A percentile compares a stretch with the other conserved stretches of the same genome.
Conservation (phyloP, 345 rosid species). For the Sisymbrium altissimum region DNA sequence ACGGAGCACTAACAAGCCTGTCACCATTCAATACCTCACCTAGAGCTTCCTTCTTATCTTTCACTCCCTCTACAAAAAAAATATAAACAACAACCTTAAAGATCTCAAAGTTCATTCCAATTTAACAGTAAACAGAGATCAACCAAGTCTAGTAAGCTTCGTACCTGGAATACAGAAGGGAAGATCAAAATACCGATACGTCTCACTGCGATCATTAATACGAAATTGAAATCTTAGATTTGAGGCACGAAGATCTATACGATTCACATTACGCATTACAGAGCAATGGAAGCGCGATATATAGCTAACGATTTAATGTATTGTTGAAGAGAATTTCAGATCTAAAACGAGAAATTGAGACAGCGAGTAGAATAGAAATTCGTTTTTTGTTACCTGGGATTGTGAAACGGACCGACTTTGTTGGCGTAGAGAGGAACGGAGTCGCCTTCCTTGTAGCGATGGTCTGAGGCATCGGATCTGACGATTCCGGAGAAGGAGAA, state of each 20-base stretch:
- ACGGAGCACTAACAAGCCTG: slow-evolving; percentile 82
- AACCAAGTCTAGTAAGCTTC: background rate
- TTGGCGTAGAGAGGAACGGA: slow-evolving; percentile 73
- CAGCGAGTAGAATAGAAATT: background rate
- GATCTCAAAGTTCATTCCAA: background rate
- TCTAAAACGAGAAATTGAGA: no score
- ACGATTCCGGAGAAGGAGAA: slow-evolving; percentile 36
- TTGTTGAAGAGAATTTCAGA: no score
- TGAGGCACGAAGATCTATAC: no score
- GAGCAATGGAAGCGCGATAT: no score
- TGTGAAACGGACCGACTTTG: slow-evolving; percentile 59
- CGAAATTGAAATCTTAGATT: slow-evolving; percentile 1
- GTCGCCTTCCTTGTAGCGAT: slow-evolving; percentile 67
- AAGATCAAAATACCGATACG: slow-evolving; percentile 79
- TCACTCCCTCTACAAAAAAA: slow-evolving; percentile 48
- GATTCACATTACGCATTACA: no score
- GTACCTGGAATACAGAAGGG: slow-evolving; percentile 75
- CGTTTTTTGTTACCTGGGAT: background rate
- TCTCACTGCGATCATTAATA: slow-evolving; percentile 52
- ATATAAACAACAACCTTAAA: background rate
- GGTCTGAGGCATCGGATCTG: slow-evolving; percentile 64
- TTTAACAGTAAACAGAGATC: background rate
- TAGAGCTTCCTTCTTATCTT: slow-evolving; percentile 88
- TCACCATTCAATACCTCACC: slow-evolving; percentile 91
- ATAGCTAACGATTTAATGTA: no score